Evolutionary conservation across 192 early-diverging fungal species (phyloP).

Genomic region (Coemansia sp.): DNA sequence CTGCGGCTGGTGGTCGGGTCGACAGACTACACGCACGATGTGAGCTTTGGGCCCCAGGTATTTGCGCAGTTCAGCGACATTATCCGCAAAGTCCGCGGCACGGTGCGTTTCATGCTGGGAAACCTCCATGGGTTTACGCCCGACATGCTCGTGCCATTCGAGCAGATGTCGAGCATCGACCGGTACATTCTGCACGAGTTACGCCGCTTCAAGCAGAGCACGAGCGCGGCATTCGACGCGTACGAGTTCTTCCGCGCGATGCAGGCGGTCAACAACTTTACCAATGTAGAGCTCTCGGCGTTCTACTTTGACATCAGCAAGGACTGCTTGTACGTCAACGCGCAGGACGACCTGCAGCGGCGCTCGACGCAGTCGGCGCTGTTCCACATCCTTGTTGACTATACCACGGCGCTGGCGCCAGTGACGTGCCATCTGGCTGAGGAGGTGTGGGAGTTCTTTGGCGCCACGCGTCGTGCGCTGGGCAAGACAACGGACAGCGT

Average conservation of each 20-base stretch:
- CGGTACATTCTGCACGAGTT: slow-evolving; percentile 62
- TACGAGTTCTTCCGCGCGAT: slow-evolving; percentile 65
- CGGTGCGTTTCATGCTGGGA: slow-evolving; percentile 74
- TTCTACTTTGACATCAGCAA: slow-evolving; percentile 83
- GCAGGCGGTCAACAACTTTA: slow-evolving; percentile 65
- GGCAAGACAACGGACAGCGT: slow-evolving; percentile 52
- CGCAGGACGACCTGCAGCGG: slow-evolving; percentile 39
- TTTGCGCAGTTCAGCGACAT: slow-evolving; percentile 64
- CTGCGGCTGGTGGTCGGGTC: slow-evolving; percentile 74
- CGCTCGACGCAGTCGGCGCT: slow-evolving; percentile 65
- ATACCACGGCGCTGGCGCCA: slow-evolving; percentile 63
- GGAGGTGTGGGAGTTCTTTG: slow-evolving; percentile 70
- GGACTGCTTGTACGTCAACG: slow-evolving; percentile 70
- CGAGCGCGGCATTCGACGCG: slow-evolving; percentile 57
- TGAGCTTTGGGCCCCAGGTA: slow-evolving; percentile 65
- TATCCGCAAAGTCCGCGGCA: slow-evolving; percentile 74
- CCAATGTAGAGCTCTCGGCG: slow-evolving; percentile 63
- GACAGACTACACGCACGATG: slow-evolving; percentile 72
- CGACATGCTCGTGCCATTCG: slow-evolving; percentile 49
- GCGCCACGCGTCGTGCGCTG: slow-evolving; percentile 27
- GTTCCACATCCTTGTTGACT: slow-evolving; percentile 62
- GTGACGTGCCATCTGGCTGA: slow-evolving; percentile 67
- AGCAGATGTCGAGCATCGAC: slow-evolving; percentile 51
- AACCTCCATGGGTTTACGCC: slow-evolving; percentile 62
- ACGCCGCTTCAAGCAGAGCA: slow-evolving; percentile 56